Conservation (phyloP, 176 grass and related monocot species). For the Triticum dicoccoides region DNA sequence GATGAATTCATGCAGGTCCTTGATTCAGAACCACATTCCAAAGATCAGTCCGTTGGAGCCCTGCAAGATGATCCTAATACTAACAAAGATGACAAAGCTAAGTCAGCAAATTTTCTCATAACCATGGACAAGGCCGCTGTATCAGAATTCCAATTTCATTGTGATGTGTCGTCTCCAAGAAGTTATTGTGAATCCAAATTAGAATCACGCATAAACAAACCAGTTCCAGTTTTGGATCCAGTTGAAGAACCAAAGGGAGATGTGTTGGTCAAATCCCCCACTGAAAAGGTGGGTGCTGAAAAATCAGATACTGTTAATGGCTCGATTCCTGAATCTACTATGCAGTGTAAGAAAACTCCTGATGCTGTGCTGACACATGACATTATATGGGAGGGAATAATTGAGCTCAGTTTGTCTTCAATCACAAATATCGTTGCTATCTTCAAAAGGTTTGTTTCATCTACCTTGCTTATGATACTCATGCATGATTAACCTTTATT, state of each 20-base stretch:
- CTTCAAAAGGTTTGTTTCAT: conserved; percentile 73
- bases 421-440: conserved; percentile 50
- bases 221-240: not conserved
- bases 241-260: conserved; percentile 5
- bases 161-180: conserved; percentile 13
- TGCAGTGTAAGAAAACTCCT: conserved; percentile 8
- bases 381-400: conserved; percentile 63
- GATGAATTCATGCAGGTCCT: conserved; percentile 60
- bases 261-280: conserved; percentile 13
- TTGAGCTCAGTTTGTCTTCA: conserved; percentile 60
- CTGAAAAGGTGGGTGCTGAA: conserved; percentile 32
- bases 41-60: conserved; percentile 33
- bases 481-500: not conserved
- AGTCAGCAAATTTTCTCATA: conserved; percentile 11
- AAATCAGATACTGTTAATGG: conserved; percentile 31
- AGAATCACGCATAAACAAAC: not conserved
- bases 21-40: conserved; percentile 65
- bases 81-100: not conserved
- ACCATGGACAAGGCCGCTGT: conserved; percentile 8
- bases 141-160: conserved; percentile 23
- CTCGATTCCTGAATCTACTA: conserved; percentile 27
- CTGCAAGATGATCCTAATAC: conserved; percentile 22
- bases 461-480: conserved; percentile 12
- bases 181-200: conserved; percentile 19
- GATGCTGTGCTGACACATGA: conserved; percentile 7